These are phyloP conservation scores for Talaromyces adpressus DNA, from an alignment of 495 filamentous ascomycete genomes.

Conservation along the genomic window DNA sequence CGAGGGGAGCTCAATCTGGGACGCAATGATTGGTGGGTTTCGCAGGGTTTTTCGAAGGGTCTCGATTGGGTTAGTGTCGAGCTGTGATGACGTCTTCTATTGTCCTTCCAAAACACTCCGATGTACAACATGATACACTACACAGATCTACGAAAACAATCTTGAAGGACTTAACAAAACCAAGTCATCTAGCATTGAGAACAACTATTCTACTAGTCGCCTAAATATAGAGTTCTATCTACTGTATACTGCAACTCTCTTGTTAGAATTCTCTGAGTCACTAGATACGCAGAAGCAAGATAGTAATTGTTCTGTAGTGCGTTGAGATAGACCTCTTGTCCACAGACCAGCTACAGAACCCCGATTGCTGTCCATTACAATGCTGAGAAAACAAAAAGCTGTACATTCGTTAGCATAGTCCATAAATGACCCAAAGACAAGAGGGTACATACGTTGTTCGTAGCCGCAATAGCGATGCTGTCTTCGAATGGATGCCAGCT, in stretches of 20 bases:
- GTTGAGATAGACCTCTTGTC: neutral
- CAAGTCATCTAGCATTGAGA: slow-evolving; percentile 2
- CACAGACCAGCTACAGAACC: neutral
- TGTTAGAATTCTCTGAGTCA: neutral
- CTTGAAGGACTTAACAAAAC: neutral
- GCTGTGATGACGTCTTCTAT: neutral
- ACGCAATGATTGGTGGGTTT: neutral
- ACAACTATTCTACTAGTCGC: neutral
- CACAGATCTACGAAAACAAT: too few relatives aligned
- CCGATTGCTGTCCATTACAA: slow-evolving; percentile 48
- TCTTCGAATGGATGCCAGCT: slow-evolving; percentile 99
- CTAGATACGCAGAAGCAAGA: neutral
- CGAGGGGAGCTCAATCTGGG: neutral
- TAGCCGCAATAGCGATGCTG: slow-evolving; percentile 98
- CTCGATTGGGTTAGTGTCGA: neutral
- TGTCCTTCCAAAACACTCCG: too few relatives aligned
- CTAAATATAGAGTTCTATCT: neutral
- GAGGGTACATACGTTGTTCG: slow-evolving; percentile 80
- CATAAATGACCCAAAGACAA: neutral
- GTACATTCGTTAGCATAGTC: neutral
- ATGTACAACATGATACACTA: too few relatives aligned
- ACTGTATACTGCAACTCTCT: neutral
- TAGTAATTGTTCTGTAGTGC: neutral
- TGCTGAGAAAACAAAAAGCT: slow-evolving; percentile 98
- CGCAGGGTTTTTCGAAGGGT: neutral